Evolutionary conservation across 352 stramenopile genomes (phyloP).

Genomic region (Pythium oligandrum): DNA sequence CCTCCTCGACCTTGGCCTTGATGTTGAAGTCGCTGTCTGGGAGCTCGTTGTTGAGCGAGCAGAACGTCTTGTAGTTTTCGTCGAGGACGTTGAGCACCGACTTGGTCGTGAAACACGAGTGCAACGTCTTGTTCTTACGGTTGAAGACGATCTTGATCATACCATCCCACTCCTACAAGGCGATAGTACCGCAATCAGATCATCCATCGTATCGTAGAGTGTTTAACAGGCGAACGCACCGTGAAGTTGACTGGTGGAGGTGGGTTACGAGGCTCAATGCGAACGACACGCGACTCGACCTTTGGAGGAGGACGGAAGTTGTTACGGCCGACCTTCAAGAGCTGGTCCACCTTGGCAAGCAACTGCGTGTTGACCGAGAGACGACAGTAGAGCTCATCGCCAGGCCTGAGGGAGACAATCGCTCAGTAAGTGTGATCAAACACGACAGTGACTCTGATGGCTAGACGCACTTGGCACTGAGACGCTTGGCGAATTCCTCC

Average conservation of each 20-base stretch:
- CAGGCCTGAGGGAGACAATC: slow-evolving; percentile 50
- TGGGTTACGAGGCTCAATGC: slow-evolving; percentile 97
- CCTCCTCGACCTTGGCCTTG: slow-evolving; percentile 92
- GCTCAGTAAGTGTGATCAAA: not conserved
- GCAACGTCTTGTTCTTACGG: slow-evolving; percentile 99
- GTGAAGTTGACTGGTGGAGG: slow-evolving; percentile 99
- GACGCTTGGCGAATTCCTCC: slow-evolving; percentile 97
- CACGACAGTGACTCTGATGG: slow-evolving; percentile 1
- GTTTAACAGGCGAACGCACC: slow-evolving; percentile 18
- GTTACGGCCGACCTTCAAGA: slow-evolving; percentile 98
- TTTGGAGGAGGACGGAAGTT: slow-evolving; percentile 99
- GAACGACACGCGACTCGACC: slow-evolving; percentile 94
- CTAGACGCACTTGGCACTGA: slow-evolving; percentile 90
- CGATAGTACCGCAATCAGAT: not conserved
- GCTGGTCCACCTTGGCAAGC: slow-evolving; percentile 97
- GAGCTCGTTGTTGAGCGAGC: slow-evolving; percentile 88
- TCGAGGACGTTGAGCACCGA: slow-evolving; percentile 93
- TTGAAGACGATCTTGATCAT: slow-evolving; percentile 99
- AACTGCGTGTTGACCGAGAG: slow-evolving; percentile 99
- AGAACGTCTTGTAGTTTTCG: slow-evolving; percentile 95
- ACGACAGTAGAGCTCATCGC: slow-evolving; percentile 97
- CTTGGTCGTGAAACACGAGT: slow-evolving; percentile 96
- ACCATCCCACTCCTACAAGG: slow-evolving; percentile 95
- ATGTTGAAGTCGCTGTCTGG: slow-evolving; percentile 81
- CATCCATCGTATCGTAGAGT: no score